Evolutionary conservation across 1,139 yeast genomes (phyloP).

Genomic region (Pichia sp.): DNA sequence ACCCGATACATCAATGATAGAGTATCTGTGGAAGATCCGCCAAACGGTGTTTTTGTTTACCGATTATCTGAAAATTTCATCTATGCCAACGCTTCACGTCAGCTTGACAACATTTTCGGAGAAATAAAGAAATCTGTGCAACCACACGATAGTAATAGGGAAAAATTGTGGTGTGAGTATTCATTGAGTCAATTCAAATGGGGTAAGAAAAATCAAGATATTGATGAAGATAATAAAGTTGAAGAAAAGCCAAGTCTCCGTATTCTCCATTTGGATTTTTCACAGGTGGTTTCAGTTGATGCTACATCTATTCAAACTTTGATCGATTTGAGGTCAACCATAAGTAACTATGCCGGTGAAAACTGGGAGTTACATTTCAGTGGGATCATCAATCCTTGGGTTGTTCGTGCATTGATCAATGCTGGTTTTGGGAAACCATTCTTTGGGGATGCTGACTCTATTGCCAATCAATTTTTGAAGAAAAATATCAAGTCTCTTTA

Average conservation of each 20-base stretch:
- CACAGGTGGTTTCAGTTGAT: constrained; percentile 68
- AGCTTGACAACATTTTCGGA: constrained; percentile 60
- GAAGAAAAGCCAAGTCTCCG: constrained; percentile 35
- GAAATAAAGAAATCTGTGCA: constrained; percentile 55
- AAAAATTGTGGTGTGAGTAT: constrained; percentile 80
- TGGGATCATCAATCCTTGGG: constrained; percentile 82
- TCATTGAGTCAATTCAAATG: constrained; percentile 6
- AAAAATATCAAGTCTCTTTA: neutral
- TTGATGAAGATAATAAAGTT: neutral
- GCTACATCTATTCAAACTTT: constrained; percentile 73
- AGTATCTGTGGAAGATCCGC: constrained; percentile 62
- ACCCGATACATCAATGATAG: constrained; percentile 41
- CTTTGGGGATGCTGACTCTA: neutral
- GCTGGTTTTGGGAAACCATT: constrained; percentile 60
- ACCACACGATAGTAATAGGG: constrained; percentile 58
- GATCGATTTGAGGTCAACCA: constrained; percentile 65
- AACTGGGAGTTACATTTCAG: constrained; percentile 88
- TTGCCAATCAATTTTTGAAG: neutral
- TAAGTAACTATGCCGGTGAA: constrained; percentile 68
- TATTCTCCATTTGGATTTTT: constrained; percentile 72
- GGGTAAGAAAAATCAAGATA: neutral
- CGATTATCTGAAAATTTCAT: constrained; percentile 75
- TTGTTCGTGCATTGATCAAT: constrained; percentile 63
- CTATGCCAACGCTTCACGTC: constrained; percentile 73
- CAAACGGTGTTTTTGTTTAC: constrained; percentile 84